Evolutionary conservation across 148 eudicot species (phyloP).

Genomic region (Spergularia marina): DNA sequence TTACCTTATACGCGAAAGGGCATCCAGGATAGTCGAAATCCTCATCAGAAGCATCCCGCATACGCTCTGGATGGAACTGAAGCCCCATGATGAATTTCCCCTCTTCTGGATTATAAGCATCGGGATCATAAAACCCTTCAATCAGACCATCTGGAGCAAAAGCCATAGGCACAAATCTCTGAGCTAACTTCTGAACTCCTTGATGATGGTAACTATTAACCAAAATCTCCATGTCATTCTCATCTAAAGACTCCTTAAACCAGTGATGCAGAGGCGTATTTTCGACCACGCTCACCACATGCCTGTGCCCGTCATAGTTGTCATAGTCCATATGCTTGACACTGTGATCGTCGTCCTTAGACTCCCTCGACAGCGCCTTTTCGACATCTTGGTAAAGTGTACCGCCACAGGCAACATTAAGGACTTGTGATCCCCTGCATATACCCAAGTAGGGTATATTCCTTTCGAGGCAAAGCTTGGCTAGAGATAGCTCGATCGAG

Average conservation of each 20-base stretch:
- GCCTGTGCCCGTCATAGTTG: constrained; percentile 49
- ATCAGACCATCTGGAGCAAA: constrained; percentile 47
- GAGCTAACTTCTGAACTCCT: constrained; percentile 45
- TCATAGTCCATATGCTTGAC: constrained; percentile 44
- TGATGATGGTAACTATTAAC: constrained; percentile 56
- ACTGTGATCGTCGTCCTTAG: background rate
- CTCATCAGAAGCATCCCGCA: constrained; percentile 35
- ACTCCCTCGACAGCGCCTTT: constrained; percentile 33
- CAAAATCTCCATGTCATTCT: constrained; percentile 32
- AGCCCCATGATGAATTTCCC: constrained; percentile 50
- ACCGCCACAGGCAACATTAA: constrained; percentile 51
- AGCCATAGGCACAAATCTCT: constrained; percentile 51
- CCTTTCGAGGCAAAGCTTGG: constrained; percentile 47
- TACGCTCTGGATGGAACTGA: constrained; percentile 53
- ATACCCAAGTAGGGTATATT: constrained; percentile 54
- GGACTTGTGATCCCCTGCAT: constrained; percentile 49
- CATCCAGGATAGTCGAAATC: constrained; percentile 55
- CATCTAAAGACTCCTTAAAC: constrained; percentile 38
- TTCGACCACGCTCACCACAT: constrained; percentile 33
- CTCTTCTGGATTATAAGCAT: constrained; percentile 41
- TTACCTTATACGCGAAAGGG: constrained; percentile 44
- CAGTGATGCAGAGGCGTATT: constrained; percentile 41
- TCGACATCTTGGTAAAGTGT: constrained; percentile 44
- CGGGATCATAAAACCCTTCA: constrained; percentile 55
- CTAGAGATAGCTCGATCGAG: constrained; percentile 44